Base-by-base conservation (phyloP, 495 filamentous ascomycete genomes). In the Penicillium steckii region DNA sequence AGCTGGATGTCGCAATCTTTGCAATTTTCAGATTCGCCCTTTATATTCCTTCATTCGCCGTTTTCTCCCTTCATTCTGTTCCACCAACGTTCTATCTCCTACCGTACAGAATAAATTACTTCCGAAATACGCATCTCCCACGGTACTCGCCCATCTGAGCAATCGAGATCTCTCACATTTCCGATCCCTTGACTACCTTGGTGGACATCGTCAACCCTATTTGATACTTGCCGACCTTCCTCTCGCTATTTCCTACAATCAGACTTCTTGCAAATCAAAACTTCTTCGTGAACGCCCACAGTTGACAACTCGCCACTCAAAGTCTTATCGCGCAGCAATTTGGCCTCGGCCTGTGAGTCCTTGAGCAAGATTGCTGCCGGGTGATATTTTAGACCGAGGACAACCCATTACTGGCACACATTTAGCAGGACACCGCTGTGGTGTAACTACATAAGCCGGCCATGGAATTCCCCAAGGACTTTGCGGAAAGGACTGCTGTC, bases 71-170 rank as follows among this genome's bases (percentile, higher is more conserved):
- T n/a, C 13, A 10, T 10, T n/a, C 15, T 17, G 3, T 18, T 15
- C 33, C 4, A 7, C 7, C n/a, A 12, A 37, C 15, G n/a, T 18
- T 13, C 30, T 13, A 13, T 33, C 30, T 3, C 5, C 10, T 10
- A 27, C 10, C 26, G 4, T 27, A 27, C 5, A 5, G 26, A 27
- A 4, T 27, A 4, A 27, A 5, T 27, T 4, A 27, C 26, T 27
- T 10, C 26, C 26, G 26, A 10, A 27, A 10, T 10, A 27, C 26
- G 29, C 37, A 46, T 49, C 55, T 48, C 32, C 50, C 55, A 53
- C 45, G 55, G 55, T 57, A 48, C 55, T 53, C 55, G 30, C 44
- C 37, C 44, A 4, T 13, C 29, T 22, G n/a, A n/a, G n/a, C n/a
- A n/a, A n/a, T n/a, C n/a, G n/a, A n/a, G n/a, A n/a, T n/a, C n/a